phyloP scores from a whole-genome alignment of 2,329 filamentous ascomycete species.

The Ceratocystis huliohia region DNA sequence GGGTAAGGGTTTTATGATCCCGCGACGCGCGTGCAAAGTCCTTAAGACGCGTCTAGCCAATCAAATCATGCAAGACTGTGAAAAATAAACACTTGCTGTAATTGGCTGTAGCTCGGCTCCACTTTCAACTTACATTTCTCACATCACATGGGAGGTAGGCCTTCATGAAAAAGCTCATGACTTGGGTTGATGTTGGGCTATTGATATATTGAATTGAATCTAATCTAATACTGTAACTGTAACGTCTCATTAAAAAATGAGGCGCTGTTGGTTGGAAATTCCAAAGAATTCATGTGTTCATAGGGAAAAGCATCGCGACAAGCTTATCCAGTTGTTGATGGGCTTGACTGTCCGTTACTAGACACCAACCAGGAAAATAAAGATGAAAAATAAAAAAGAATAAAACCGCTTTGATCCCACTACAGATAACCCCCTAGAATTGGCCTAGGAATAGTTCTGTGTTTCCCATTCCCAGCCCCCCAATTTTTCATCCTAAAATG shows the following conservation, averaged over 20 bases:
- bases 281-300: neutral
- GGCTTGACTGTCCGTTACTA: neutral
- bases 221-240: neutral
- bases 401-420: neutral
- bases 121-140: constrained; percentile 3
- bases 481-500: neutral
- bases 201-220: neutral
- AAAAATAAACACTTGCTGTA: neutral
- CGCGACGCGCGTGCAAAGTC: constrained; percentile 12
- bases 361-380: neutral
- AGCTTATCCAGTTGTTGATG: neutral
- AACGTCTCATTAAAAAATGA: neutral
- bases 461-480: neutral
- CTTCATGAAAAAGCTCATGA: neutral
- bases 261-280: neutral
- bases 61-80: neutral
- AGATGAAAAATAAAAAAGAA: neutral
- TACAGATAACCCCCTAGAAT: neutral
- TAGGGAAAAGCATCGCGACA: neutral
- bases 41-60: constrained; percentile 19
- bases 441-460: neutral
- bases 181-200: neutral
- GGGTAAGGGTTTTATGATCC: neutral
- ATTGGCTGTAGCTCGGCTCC: constrained; percentile 12
- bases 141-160: neutral